Base-by-base conservation (phyloP, 2,329 filamentous ascomycete genomes). In the Pseudogymnoascus verrucosus region DNA sequence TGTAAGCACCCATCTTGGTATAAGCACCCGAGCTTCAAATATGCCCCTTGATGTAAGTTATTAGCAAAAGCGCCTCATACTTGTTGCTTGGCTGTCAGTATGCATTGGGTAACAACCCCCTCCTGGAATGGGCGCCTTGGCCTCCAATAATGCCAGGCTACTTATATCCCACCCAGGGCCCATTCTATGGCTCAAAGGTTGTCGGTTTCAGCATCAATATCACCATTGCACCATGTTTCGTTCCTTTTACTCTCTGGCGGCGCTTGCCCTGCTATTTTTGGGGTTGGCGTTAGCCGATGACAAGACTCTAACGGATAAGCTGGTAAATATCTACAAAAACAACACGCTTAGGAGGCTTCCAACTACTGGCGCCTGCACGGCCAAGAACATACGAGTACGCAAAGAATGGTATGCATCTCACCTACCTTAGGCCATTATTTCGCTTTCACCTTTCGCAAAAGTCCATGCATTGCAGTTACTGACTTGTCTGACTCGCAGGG, bases 331-430 rank as follows among this genome's bases (percentile, higher is more conserved):
- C 12, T 51, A 51, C 44, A 51, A 14, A 28, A n/a, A 14, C 12
- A 51, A 51, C 6, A 51, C 44, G 6, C 44, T 51, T 16, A 26
- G 16, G 23, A 6, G 44, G 3, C 23, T 51, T 6, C 44, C 44
- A 28, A 28, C 44, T 7, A 51, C 44, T 51, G 40, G 40, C 12
- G 19, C 34, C 6, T 65, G 64, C 28, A 65, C 64, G 12, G 42
- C 64, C 5, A 60, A 65, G 19, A 65, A 34, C 23, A 61, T 63
- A 26, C 34, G 5, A 5, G 59, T 65, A 8, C 62, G 65, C 14
- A 67, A 67, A 42, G 66, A 67, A 64, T 67, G 66, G 66, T 51
- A 51, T 10, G 44, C 44, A 51, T 28, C 44, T 14, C 6, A 3
- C 21, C 12, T 51, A 7, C 14, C 12, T 28, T 28, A 23, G 44